Conservation (phyloP, 1,139 yeast genomes). For the Pneumocystis oryctolagi region DNA sequence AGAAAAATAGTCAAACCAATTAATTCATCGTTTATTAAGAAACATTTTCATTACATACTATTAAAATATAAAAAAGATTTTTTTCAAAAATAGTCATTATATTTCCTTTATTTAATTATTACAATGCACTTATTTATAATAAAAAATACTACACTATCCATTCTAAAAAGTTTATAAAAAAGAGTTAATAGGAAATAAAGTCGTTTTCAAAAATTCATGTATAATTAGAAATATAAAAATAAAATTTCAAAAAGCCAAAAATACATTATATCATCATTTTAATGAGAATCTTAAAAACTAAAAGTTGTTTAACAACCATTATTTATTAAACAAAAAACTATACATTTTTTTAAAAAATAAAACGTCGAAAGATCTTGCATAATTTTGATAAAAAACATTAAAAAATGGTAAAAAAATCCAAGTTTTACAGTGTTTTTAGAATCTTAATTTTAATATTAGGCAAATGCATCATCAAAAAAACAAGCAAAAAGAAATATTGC, state of each 20-base stretch:
- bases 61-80: background rate
- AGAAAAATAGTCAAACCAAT: background rate
- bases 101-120: background rate
- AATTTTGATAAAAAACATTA: background rate
- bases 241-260: too few species aligned
- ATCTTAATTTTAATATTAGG: background rate
- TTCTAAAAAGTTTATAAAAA: background rate
- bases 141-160: background rate
- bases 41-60: background rate
- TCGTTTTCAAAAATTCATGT: too few species aligned
- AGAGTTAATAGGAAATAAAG: background rate
- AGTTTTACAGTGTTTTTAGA: background rate
- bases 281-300: background rate
- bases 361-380: background rate
- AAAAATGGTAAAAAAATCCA: background rate
- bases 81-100: background rate
- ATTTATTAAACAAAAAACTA: too few species aligned
- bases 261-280: too few species aligned
- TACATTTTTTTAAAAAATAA: too few species aligned
- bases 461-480: background rate
- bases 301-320: background rate
- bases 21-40: background rate
- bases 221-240: background rate
- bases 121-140: background rate
- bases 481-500: background rate